These are phyloP conservation scores for Taiozyma onychis DNA, from an alignment of 1,139 yeast species.

Conservation along the genomic window DNA sequence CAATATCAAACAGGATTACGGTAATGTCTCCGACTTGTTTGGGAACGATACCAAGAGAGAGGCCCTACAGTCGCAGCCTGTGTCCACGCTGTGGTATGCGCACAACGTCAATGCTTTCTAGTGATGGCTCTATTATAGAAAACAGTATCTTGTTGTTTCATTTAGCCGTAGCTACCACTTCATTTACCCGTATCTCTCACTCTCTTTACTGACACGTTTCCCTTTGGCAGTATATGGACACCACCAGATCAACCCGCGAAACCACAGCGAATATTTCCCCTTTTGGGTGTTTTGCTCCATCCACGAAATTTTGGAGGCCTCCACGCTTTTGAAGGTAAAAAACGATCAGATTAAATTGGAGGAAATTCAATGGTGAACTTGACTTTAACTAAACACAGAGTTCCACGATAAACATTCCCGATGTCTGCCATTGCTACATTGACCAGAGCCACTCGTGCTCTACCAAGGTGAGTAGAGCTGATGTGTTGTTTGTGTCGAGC, in stretches of 20 bases:
- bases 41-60: constrained; percentile 5
- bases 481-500: background rate
- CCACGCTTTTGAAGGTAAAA: background rate
- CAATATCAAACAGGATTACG: constrained; percentile 24
- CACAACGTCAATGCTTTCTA: constrained; percentile 11
- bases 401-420: background rate
- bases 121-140: too few species aligned
- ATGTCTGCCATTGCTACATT: constrained; percentile 17
- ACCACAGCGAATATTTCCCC: background rate
- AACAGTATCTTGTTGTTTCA: background rate
- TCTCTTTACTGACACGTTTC: background rate
- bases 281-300: background rate
- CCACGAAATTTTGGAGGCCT: background rate
- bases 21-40: constrained; percentile 29
- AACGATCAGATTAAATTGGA: background rate
- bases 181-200: background rate
- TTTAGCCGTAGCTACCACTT: background rate
- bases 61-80: constrained; percentile 14
- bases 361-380: background rate
- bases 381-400: too few species aligned
- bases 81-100: constrained; percentile 26
- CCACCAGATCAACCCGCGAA: background rate
- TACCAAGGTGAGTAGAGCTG: constrained; percentile 18
- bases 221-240: background rate
- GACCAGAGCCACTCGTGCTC: constrained; percentile 18